A percentile compares a stretch with the other conserved stretches of the same genome.
These are phyloP conservation scores for Colletotrichum nymphaeae DNA, from an alignment of 2,329 filamentous ascomycete species.

Conservation along the genomic window DNA sequence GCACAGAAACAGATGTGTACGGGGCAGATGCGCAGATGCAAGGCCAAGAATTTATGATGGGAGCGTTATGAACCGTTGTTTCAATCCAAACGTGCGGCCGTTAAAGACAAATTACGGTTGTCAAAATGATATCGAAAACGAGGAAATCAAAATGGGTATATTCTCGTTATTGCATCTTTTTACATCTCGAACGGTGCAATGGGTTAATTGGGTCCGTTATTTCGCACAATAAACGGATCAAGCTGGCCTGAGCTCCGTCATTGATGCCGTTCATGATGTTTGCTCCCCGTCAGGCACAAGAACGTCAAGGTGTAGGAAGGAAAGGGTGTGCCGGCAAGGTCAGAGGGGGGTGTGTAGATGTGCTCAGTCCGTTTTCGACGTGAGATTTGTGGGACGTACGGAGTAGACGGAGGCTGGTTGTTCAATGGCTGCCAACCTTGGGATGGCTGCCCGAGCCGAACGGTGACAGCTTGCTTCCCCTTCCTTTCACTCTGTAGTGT, in stretches of 20 bases:
- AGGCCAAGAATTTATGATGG: background rate
- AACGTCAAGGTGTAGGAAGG: background rate
- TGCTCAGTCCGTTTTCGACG: background rate
- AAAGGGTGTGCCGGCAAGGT: background rate
- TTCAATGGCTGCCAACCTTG: background rate
- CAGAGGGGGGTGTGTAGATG: background rate
- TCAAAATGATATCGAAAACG: background rate
- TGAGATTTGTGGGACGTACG: background rate
- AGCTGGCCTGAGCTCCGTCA: constrained; percentile 1
- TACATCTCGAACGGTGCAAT: background rate
- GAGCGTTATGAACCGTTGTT: background rate
- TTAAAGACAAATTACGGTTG: background rate
- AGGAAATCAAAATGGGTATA: background rate
- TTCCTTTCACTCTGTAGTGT: background rate
- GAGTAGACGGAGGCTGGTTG: background rate
- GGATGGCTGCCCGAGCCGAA: background rate
- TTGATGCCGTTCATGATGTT: background rate
- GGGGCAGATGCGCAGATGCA: background rate
- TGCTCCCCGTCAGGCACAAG: background rate
- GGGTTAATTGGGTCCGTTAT: background rate
- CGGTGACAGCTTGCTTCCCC: background rate
- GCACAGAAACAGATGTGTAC: background rate
- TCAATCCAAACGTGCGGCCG: background rate
- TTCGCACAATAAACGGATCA: background rate
- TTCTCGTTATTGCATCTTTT: constrained; percentile 26